Base-by-base conservation (phyloP, 2,329 filamentous ascomycete species). In the Huntiella savannae region DNA sequence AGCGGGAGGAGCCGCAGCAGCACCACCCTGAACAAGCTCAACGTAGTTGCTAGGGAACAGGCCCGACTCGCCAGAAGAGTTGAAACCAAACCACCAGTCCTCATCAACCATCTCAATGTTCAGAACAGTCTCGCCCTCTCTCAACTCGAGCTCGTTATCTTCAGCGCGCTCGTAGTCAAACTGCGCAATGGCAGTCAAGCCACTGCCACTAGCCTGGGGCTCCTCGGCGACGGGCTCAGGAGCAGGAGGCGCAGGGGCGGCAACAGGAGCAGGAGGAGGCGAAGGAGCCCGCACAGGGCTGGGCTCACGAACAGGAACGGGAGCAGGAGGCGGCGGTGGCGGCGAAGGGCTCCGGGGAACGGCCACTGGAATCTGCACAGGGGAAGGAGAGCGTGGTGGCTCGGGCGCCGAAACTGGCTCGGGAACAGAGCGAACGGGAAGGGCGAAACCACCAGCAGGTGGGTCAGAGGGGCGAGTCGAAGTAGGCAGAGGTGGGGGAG, bases 81-180 rank as follows among this genome's bases (percentile, higher is more conserved):
- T 98, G 53, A 81, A 83, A 38, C 92, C 91, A 73, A 94, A 82
- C 91, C 91, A 98, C 91, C 91, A 98, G 59, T 98, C 88, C 44
- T 92, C 82, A 55, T 96, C 91, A 2, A 98, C 85, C 82, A 92
- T 92, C 52, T 96, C 85, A 56, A 98, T 94, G 58, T 94, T 80
- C 17, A 74, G 86, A 34, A 98, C 80, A 52, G 79, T 75, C 56
- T 95, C 83, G 52, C 87, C 87, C 63, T 98, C 91, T 19, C 74
- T 70, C 13, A 98, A 71, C 53, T 94, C 86, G 48, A 98, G 75
- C 63, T 98, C 91, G 57, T 98, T 98, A 54, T 94, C 87, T 61
- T 98, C 91, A 1, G 86, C 86, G 64, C 92, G 95, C 56, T 95
- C 88, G 58, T 98, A 98, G 59, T 98, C 91, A 59, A 91, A 98